phyloP scores from a whole-genome alignment of 2,329 filamentous ascomycete genomes.

The Colletotrichum horii region DNA sequence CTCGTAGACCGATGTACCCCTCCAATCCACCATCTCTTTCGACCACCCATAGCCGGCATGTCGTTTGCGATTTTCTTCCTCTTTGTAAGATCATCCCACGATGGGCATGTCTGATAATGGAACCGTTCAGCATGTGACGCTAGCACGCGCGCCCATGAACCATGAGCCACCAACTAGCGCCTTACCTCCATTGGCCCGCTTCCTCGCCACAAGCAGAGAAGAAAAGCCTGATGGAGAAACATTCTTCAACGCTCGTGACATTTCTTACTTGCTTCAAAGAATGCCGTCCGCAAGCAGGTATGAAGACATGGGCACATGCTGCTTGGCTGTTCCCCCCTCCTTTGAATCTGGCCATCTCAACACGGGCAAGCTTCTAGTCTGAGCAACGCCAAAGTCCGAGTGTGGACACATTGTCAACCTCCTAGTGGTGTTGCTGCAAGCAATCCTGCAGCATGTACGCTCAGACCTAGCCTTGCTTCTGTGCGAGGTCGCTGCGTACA shows the following conservation, averaged over 20 bases:
- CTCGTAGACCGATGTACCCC: not conserved
- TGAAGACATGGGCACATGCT: not conserved
- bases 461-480: slow-evolving; percentile 16
- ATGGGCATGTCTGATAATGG: not conserved
- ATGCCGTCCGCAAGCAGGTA: not conserved
- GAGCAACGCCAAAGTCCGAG: not conserved
- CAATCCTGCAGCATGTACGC: slow-evolving; percentile 24
- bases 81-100: not conserved
- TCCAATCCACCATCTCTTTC: not conserved
- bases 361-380: not conserved
- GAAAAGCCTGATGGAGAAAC: not conserved
- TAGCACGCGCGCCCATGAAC: not conserved
- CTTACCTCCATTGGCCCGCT: not conserved
- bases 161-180: not conserved
- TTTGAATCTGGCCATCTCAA: not conserved
- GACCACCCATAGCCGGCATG: not conserved
- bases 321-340: not conserved
- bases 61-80: not conserved
- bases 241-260: not conserved
- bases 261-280: not conserved
- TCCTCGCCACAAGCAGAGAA: not conserved
- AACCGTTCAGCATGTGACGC: slow-evolving; percentile 1
- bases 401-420: not conserved
- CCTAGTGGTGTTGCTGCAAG: slow-evolving; percentile 10
- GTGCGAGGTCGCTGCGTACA: slow-evolving; percentile 4